phyloP scores from a whole-genome alignment of 2,329 filamentous ascomycete species.

The Xylaria polymorpha region DNA sequence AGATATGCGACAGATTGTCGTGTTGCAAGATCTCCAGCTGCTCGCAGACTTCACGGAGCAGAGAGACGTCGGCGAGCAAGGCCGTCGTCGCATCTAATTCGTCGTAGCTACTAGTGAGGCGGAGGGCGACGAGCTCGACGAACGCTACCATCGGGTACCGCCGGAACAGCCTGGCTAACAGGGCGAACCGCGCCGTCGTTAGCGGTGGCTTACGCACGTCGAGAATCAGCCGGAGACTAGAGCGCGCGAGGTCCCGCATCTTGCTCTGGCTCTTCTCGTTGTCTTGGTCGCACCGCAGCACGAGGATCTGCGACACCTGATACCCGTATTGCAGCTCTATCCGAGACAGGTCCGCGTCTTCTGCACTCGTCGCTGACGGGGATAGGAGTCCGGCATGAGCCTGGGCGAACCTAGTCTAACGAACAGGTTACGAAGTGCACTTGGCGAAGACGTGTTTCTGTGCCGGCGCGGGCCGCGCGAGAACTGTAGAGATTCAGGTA shows the following conservation, averaged over 20 bases:
- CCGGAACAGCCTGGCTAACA: conserved; percentile 35
- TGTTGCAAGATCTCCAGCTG: conserved; percentile 26
- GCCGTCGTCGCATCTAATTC: conserved; percentile 12
- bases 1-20: conserved; percentile 23
- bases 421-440: conserved; percentile 26
- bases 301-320: conserved; percentile 40
- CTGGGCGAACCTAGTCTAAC: conserved; percentile 30
- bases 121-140: conserved; percentile 37
- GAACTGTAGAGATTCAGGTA: conserved; percentile 39
- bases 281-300: conserved; percentile 35
- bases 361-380: background rate
- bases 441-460: conserved; percentile 27
- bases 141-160: conserved; percentile 39
- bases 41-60: conserved; percentile 25
- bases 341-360: conserved; percentile 23
- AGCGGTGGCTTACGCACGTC: conserved; percentile 24
- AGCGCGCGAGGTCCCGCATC: conserved; percentile 34
- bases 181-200: conserved; percentile 30
- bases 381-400: conserved; percentile 27
- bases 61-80: conserved; percentile 15
- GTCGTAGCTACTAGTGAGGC: conserved; percentile 8
- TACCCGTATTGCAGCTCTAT: conserved; percentile 40
- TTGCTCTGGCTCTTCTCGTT: conserved; percentile 24
- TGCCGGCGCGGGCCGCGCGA: conserved; percentile 22
- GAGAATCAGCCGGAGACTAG: conserved; percentile 34